Percentiles rank a stretch among this genome's conserved stretches.
Evolutionary conservation across 2,329 filamentous ascomycete species (phyloP).

Genomic region (Esteya vermicola): DNA sequence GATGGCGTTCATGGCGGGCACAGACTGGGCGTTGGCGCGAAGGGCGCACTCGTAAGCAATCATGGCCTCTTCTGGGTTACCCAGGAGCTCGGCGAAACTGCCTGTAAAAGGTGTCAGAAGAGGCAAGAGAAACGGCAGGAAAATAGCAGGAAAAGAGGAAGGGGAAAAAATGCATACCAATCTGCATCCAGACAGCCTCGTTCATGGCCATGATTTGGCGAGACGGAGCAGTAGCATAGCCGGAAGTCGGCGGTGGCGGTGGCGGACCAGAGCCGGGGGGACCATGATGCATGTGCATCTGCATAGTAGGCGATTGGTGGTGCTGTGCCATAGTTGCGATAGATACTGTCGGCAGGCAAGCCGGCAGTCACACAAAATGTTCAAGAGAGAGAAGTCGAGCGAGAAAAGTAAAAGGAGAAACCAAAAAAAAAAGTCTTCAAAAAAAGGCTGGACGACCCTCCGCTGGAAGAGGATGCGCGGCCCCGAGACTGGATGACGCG

Average conservation of each 20-base stretch:
- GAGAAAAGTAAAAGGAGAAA: too few species aligned
- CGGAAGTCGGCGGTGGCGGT: conserved; percentile 26
- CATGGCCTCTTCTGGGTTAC: conserved; percentile 79
- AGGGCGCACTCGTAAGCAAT: conserved; percentile 83
- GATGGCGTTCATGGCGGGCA: conserved; percentile 86
- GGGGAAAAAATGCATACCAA: conserved; percentile 48
- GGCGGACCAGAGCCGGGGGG: conserved; percentile 42
- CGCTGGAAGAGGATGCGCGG: too few species aligned
- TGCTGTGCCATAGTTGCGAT: conserved; percentile 51
- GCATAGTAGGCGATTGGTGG: conserved; percentile 67
- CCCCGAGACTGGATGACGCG: too few species aligned
- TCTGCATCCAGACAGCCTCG: conserved; percentile 81
- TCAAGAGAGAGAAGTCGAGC: conserved; percentile 2
- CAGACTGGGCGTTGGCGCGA: conserved; percentile 74
- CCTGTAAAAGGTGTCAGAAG: conserved; percentile 35
- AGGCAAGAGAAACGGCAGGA: background rate
- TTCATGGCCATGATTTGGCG: conserved; percentile 69
- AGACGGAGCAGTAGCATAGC: conserved; percentile 40
- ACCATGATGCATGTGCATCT: conserved; percentile 50
- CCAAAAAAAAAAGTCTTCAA: too few species aligned
- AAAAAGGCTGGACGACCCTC: too few species aligned
- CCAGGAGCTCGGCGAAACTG: conserved; percentile 73
- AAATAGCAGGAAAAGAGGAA: background rate
- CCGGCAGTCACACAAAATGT: background rate
- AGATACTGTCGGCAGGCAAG: background rate